These are phyloP conservation scores for Plasmodium vivax DNA, from an alignment of 169 alveolate species.

Conservation along the genomic window DNA sequence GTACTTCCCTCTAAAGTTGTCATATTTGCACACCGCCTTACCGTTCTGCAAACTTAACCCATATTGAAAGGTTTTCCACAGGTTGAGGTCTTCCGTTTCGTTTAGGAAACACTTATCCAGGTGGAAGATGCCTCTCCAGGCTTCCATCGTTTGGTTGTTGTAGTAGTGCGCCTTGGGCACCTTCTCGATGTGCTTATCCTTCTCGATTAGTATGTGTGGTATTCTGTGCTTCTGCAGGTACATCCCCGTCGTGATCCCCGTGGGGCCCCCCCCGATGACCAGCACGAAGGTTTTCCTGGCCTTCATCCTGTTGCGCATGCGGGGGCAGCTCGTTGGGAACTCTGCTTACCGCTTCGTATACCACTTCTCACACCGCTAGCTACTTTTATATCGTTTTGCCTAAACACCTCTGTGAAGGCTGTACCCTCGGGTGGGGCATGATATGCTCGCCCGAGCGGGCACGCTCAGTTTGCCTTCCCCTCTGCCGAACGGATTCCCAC, in stretches of 20 bases:
- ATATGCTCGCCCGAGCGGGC: neutral
- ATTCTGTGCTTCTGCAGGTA: constrained; percentile 87
- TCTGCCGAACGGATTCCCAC: neutral
- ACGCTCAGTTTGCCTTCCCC: neutral
- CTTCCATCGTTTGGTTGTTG: constrained; percentile 94
- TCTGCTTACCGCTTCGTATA: neutral
- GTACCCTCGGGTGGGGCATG: neutral
- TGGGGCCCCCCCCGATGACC: constrained; percentile 96
- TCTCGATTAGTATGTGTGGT: constrained; percentile 88
- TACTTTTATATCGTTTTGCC: neutral
- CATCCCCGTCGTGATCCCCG: constrained; percentile 91
- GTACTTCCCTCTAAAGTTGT: constrained; percentile 64
- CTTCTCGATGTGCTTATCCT: constrained; percentile 75
- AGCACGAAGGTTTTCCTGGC: constrained; percentile 82
- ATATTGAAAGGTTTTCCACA: constrained; percentile 76
- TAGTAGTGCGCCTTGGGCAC: constrained; percentile 94
- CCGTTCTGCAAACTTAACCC: constrained; percentile 74
- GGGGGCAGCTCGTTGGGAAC: neutral
- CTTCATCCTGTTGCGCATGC: neutral
- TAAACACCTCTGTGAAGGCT: neutral
- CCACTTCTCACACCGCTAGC: no score
- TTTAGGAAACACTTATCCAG: constrained; percentile 77
- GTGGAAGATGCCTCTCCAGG: constrained; percentile 28
- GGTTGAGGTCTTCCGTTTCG: constrained; percentile 60
- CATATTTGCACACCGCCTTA: neutral